phyloP scores from a whole-genome alignment of 352 stramenopile genomes.

The Phytophthora kernoviae region DNA sequence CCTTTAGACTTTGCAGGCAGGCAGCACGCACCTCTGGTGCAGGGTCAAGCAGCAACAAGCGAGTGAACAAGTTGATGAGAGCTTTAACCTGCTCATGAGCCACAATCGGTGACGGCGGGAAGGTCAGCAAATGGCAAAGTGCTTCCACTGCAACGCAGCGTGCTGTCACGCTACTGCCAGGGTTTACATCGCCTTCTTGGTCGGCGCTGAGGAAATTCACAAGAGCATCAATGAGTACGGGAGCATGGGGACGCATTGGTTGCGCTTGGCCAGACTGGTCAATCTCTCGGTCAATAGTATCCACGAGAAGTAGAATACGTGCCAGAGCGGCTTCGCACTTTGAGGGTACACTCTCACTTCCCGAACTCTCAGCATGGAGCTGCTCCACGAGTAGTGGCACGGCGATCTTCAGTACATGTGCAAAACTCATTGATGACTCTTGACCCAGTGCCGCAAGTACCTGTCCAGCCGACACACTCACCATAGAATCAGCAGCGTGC shows the following conservation, averaged over 20 bases:
- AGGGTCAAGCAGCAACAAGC: slow-evolving; percentile 67
- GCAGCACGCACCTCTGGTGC: slow-evolving; percentile 67
- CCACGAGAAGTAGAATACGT: slow-evolving; percentile 70
- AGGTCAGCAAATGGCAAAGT: slow-evolving; percentile 78
- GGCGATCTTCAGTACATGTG: slow-evolving; percentile 69
- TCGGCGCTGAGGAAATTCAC: slow-evolving; percentile 59
- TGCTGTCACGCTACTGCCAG: slow-evolving; percentile 44
- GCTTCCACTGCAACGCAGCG: slow-evolving; percentile 70
- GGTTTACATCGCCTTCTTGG: slow-evolving; percentile 19
- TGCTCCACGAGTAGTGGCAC: slow-evolving; percentile 71
- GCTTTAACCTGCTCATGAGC: slow-evolving; percentile 60
- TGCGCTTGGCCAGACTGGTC: slow-evolving; percentile 74
- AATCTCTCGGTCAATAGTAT: slow-evolving; percentile 85
- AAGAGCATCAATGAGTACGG: slow-evolving; percentile 61
- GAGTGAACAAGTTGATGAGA: slow-evolving; percentile 79
- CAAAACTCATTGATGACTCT: slow-evolving; percentile 69
- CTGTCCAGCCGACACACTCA: slow-evolving; percentile 73
- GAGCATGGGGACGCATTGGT: slow-evolving; percentile 74
- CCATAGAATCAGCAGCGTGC: slow-evolving; percentile 81
- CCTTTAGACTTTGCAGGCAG: slow-evolving; percentile 69
- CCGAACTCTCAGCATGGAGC: slow-evolving; percentile 40
- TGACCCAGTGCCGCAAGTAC: slow-evolving; percentile 71
- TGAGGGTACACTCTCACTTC: slow-evolving; percentile 40
- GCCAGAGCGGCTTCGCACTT: slow-evolving; percentile 76
- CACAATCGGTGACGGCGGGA: slow-evolving; percentile 80